Percentiles rank a stretch among this genome's conserved stretches.
phyloP scores from a whole-genome alignment of 2,329 filamentous ascomycete genomes.

The Diaporthe vaccinii region DNA sequence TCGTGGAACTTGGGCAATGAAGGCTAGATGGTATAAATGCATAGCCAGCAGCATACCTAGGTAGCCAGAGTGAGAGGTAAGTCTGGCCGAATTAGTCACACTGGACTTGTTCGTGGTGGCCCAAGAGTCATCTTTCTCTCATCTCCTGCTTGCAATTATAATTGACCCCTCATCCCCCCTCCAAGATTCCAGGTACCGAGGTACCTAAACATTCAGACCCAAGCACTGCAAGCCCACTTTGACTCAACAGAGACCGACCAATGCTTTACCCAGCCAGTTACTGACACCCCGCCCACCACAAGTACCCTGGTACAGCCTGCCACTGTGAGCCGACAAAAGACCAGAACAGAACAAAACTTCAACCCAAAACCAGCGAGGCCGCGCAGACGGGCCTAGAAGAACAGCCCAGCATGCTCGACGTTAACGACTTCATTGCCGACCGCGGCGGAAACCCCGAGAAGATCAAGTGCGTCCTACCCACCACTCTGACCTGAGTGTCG shows the following conservation, averaged over 20 bases:
- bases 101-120: background rate
- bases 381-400: slow-evolving; percentile 3
- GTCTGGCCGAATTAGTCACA: slow-evolving; percentile 7
- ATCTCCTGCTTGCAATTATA: background rate
- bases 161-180: slow-evolving; percentile 25
- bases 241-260: slow-evolving; percentile 20
- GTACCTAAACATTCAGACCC: background rate
- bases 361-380: background rate
- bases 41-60: background rate
- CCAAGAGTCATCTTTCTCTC: slow-evolving; percentile 8
- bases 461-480: slow-evolving; percentile 62
- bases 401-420: slow-evolving; percentile 74
- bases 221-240: slow-evolving; percentile 3
- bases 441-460: slow-evolving; percentile 91
- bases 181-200: slow-evolving; percentile 13
- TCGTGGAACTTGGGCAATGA: background rate
- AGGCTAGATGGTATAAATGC: background rate
- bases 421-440: slow-evolving; percentile 84
- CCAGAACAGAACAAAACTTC: slow-evolving; percentile 23
- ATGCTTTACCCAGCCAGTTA: background rate
- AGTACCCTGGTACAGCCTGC: slow-evolving; percentile 23
- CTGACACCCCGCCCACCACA: slow-evolving; percentile 12
- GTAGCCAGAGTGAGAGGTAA: background rate
- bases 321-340: slow-evolving; percentile 11
- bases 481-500: background rate